Base-by-base conservation (phyloP, 208 protist genomes). In the Acanthamoeba lugdunensis region DNA sequence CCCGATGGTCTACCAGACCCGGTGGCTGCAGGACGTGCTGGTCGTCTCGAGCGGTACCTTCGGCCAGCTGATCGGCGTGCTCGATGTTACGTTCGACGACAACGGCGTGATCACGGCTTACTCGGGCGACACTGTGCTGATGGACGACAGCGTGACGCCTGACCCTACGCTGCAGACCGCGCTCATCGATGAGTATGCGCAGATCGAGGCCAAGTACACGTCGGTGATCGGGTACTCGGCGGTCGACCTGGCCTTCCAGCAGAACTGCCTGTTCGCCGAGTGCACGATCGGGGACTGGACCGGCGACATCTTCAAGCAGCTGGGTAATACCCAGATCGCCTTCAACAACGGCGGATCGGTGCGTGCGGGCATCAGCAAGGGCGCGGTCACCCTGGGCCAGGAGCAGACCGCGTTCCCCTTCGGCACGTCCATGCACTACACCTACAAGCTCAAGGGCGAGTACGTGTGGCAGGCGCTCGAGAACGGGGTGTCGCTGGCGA, bases 371-470 rank as follows among this genome's bases (percentile, higher is more conserved):
- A 71, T 91, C 65, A 28, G 16, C 41, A 91, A 52, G 6, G 85
- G 85, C 37, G 30, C 56, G 18, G n/a, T 91, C 28, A 91, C 85
- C 28, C 65, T 77, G 25, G 85, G 61, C 45, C 25, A 91, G 37
- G 58, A 91, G 85, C 85, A 91, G 45, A 91, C 65, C 50, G 85
- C 85, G 33, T 73, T 91, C 58, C 85, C 85, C 85, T 75, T 91
- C 45, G 85, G 85, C 37, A 77, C 37, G 61, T 45, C 37, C 11
- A 75, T 75, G 61, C 65, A 77, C 61, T 75, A 48, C 41, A 91
- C 85, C 33, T 91, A 77, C 65, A 91, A 91, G 25, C 85, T 91
- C 48, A 54, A 75, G 85, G 85, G 85, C 61, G n/a, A 48, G 18
- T 91, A 91, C 37, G 65, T 91, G 37, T 91, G 33, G 58, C 25